phyloP scores from a whole-genome alignment of 352 stramenopile species.

The Phytophthora pistaciae region DNA sequence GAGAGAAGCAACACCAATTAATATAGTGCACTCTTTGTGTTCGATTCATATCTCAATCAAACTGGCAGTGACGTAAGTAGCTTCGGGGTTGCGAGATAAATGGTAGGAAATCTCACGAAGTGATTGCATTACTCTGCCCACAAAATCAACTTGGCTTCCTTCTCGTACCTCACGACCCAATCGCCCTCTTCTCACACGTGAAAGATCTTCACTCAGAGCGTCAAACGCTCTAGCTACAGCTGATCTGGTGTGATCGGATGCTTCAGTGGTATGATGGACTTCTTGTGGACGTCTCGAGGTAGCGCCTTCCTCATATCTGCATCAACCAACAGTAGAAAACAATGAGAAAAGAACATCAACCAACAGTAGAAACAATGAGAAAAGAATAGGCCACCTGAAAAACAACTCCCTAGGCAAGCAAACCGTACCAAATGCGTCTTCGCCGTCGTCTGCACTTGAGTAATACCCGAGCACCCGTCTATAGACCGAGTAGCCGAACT shows the following conservation, averaged over 20 bases:
- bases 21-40: slow-evolving; percentile 24
- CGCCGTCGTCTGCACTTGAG: slow-evolving; percentile 76
- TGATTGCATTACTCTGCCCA: too few species aligned
- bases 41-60: neutral
- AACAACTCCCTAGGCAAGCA: too few species aligned
- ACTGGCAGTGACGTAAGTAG: too few species aligned
- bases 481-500: slow-evolving; percentile 94
- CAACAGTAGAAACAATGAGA: neutral
- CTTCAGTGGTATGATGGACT: slow-evolving; percentile 91
- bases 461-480: slow-evolving; percentile 94
- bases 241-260: slow-evolving; percentile 89
- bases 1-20: slow-evolving; percentile 24
- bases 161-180: too few species aligned
- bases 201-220: neutral
- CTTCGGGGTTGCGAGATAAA: too few species aligned
- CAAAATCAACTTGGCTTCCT: too few species aligned
- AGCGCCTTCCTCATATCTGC: slow-evolving; percentile 95
- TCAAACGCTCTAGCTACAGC: slow-evolving; percentile 35
- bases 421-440: slow-evolving; percentile 94
- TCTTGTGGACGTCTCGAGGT: slow-evolving; percentile 88
- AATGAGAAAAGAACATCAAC: neutral
- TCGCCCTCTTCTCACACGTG: too few species aligned
- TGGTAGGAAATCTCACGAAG: too few species aligned
- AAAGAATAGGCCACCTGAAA: too few species aligned
- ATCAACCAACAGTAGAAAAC: neutral